Conservation (phyloP, 2,329 filamentous ascomycete species). For the Trichoderma pleuroti region DNA sequence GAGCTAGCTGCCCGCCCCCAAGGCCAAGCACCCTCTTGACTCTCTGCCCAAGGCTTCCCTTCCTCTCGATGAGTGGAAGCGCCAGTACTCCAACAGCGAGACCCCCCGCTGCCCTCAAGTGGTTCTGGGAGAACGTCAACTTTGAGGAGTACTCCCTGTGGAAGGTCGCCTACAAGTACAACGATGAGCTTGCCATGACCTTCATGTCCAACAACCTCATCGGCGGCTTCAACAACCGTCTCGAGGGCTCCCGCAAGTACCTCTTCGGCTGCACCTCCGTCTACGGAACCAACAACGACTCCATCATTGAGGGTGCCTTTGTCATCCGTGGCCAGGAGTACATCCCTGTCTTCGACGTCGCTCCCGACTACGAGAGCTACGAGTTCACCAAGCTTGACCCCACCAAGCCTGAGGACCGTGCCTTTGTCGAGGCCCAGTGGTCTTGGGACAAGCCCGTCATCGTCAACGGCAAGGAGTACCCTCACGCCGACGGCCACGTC, state of each 20-base stretch:
- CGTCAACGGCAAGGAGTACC: conserved; percentile 82
- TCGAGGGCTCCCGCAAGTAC: conserved; percentile 97
- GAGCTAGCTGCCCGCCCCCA: conserved; percentile 65
- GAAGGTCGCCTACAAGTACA: conserved; percentile 97
- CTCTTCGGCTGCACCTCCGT: conserved; percentile 89
- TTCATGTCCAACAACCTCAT: conserved; percentile 99
- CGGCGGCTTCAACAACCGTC: conserved; percentile 94
- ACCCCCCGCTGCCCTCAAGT: conserved; percentile 79
- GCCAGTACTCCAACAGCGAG: conserved; percentile 95
- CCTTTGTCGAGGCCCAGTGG: conserved; percentile 85
- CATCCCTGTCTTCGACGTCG: conserved; percentile 87
- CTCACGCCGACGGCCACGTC: conserved; percentile 90
- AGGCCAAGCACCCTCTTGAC: conserved; percentile 96
- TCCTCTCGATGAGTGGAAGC: conserved; percentile 96
- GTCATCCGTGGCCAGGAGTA: conserved; percentile 89
- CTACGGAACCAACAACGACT: conserved; percentile 85
- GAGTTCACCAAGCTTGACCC: conserved; percentile 94
- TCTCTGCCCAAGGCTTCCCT: conserved; percentile 74
- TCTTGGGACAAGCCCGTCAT: conserved; percentile 81
- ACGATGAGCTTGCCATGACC: conserved; percentile 90
- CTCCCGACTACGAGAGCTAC: conserved; percentile 97
- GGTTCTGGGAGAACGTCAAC: conserved; percentile 97
- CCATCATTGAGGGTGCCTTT: conserved; percentile 88
- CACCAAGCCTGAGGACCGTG: conserved; percentile 76
- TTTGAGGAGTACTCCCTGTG: conserved; percentile 95